A percentile compares a stretch with the other conserved stretches of the same genome.
These are phyloP conservation scores for Dissophora globulifera DNA, from an alignment of 192 early-diverging fungal species.

Conservation along the genomic window DNA sequence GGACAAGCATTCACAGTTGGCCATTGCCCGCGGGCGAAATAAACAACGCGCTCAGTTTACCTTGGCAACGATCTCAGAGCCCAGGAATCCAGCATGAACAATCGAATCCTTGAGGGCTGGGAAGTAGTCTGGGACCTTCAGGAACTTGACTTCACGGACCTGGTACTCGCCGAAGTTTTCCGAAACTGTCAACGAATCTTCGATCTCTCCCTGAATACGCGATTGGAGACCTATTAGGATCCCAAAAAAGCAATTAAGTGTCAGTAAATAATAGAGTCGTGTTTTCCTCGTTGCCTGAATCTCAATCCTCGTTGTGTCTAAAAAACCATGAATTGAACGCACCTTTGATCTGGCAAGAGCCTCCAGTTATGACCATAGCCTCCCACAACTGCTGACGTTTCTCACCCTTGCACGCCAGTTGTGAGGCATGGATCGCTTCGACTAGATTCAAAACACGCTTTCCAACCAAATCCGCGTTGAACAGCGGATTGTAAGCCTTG, in stretches of 20 bases:
- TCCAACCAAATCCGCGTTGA: slow-evolving; percentile 69
- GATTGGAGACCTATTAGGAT: slow-evolving; percentile 65
- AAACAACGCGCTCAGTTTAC: slow-evolving; percentile 62
- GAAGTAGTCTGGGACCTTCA: slow-evolving; percentile 90
- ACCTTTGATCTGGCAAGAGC: slow-evolving; percentile 65
- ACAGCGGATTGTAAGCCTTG: slow-evolving; percentile 74
- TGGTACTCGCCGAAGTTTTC: slow-evolving; percentile 91
- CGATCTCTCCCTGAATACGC: slow-evolving; percentile 75
- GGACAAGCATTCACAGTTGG: too few species aligned
- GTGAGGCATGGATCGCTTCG: slow-evolving; percentile 73
- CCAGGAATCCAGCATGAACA: slow-evolving; percentile 80
- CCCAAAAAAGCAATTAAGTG: too few species aligned
- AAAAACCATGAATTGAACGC: background rate
- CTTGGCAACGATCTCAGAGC: slow-evolving; percentile 89
- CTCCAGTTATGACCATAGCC: slow-evolving; percentile 86
- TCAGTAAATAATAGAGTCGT: too few species aligned
- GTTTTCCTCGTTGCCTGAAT: slow-evolving; percentile 3
- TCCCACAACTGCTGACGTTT: slow-evolving; percentile 88
- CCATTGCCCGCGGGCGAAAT: too few species aligned
- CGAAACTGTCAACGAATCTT: slow-evolving; percentile 72
- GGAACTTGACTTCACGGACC: slow-evolving; percentile 82
- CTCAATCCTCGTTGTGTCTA: background rate
- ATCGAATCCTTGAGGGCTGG: slow-evolving; percentile 74
- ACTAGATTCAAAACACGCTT: slow-evolving; percentile 56
- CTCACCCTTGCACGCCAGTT: slow-evolving; percentile 75